These are phyloP conservation scores for Mycena albidolilacea DNA, from an alignment of 768 basidiomycete species.

Conservation along the genomic window DNA sequence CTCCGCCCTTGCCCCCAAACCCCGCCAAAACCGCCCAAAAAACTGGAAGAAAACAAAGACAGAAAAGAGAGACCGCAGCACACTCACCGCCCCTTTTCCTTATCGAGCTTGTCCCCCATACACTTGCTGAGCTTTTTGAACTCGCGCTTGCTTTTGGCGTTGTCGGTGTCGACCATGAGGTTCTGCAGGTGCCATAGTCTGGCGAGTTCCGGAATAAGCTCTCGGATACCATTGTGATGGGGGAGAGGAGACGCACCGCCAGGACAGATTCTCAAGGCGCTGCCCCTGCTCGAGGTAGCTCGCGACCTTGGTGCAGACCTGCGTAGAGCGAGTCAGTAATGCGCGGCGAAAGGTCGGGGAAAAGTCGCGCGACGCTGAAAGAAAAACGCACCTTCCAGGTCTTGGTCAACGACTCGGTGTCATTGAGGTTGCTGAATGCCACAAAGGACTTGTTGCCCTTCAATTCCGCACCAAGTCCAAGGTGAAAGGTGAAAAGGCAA, in stretches of 20 bases:
- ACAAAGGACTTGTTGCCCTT: constrained; percentile 97
- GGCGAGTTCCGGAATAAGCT: background rate
- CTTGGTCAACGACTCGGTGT: constrained; percentile 87
- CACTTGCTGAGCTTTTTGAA: constrained; percentile 90
- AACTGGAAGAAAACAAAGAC: background rate
- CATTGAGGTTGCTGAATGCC: constrained; percentile 90
- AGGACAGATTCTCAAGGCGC: constrained; percentile 91
- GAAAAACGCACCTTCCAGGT: constrained; percentile 82
- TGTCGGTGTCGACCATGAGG: constrained; percentile 92
- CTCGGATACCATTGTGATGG: too few relatives aligned
- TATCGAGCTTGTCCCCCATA: constrained; percentile 94
- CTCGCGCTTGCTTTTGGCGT: constrained; percentile 89
- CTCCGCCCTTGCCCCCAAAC: too few relatives aligned
- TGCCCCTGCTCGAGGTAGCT: constrained; percentile 93
- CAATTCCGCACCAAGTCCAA: background rate
- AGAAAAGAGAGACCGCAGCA: constrained; percentile 35
- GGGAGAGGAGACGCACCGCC: constrained; percentile 52
- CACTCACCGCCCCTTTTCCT: constrained; percentile 89
- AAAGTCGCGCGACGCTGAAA: background rate
- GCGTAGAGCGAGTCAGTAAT: background rate
- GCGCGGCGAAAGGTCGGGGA: constrained; percentile 26
- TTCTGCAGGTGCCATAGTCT: constrained; percentile 94
- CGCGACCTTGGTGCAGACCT: constrained; percentile 94
- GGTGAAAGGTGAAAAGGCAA: constrained; percentile 30
- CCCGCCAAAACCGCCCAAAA: background rate